Base-by-base conservation (phyloP, 2,329 filamentous ascomycete species). In the Albifimbria verrucaria region DNA sequence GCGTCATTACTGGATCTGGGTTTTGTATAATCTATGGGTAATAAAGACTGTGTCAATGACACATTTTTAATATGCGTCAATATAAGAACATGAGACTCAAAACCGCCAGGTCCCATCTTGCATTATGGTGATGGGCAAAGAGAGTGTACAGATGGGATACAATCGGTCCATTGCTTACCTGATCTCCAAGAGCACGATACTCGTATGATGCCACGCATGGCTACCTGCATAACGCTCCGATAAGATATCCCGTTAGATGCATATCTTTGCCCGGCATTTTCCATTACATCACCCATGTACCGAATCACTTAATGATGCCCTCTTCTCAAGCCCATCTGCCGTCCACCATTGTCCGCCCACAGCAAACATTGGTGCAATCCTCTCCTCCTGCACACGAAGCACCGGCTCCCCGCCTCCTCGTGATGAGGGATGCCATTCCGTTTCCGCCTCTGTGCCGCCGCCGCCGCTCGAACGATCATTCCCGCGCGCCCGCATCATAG, bases 351-450 rank as follows among this genome's bases (percentile, higher is more conserved):
- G 44, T 49, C 43, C 46, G 24, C 24, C 36, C 21, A n/a, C n/a
- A n/a, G n/a, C n/a, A n/a, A n/a, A n/a, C 12, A 17, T 22, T 22
- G n/a, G 18, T 48, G 12, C 45, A 7, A 42, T 18, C 48, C 22
- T 43, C 28, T 49, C 39, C 39, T 49, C 48, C 39, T 47, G 49
- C 50, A 50, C 28, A 20, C 21, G 6, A 39, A n/a, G 11, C 32
- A 32, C 12, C 12, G 18, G 32, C 32, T 39, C 12, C 32, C 12
- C 12, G 32, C 32, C 32, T 39, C 32, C 32, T 70, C 74, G 76
- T 72, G 72, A 85, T 85, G 82, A 83, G 82, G 82, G 73, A 87
- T 87, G 83, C 78, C 77, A 77, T 68, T 76, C 71, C 77, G 74
- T 64, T 60, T 63, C 59, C 55, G 55, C 44, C 58, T 56, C 57